Base-by-base conservation (phyloP, 2,329 filamentous ascomycete species). In the Xylariales sp. region DNA sequence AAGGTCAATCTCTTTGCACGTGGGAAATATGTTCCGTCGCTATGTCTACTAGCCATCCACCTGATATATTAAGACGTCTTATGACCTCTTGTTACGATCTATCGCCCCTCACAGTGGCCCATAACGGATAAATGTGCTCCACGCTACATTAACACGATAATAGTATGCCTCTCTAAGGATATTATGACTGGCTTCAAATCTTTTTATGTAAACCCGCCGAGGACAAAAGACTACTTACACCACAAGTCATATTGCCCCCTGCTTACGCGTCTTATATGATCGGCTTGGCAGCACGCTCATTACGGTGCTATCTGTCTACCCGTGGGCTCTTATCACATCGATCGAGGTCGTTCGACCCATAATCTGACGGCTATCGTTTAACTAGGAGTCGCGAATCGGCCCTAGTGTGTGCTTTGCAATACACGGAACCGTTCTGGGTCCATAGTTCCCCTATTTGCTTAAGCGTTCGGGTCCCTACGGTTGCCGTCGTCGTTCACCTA, bases 181-280 rank as follows among this genome's bases (percentile, higher is more conserved):
- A 43, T 30, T 14, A 59, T 64, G 7, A 48, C 45, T 10, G 7
- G 55, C 53, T 49, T 54, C 14, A 52, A 39, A 54, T 23, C 32
- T 32, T 23, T 39, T 3, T 23, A 5, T 39, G 32, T 9, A 34
- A 54, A 34, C 32, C 32, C 10, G n/a, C 16, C 23, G 4, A 23
- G 39, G 32, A 39, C n/a, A 54, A 39, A 18, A 18, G 50, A 53
- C 23, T 23, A 53, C 32, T 36, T 36, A 53, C 50, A 39, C 36
- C 50, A 36, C 32, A 10, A 28, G 18, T 28, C 6, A 36, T 16
- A 53, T 9, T 14, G 5, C 43, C 32, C 50, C 50, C 50, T 53
- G 50, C 32, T n/a, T 53, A 34, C 16, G 32, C 30, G 30, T n/a
- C 32, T n/a, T 53, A n/a, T 7, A 16, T n/a, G 30, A 34, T 34